Evolutionary conservation across 2,329 filamentous ascomycete genomes (phyloP).

Genomic region (Arthrobotrys megalospora): DNA sequence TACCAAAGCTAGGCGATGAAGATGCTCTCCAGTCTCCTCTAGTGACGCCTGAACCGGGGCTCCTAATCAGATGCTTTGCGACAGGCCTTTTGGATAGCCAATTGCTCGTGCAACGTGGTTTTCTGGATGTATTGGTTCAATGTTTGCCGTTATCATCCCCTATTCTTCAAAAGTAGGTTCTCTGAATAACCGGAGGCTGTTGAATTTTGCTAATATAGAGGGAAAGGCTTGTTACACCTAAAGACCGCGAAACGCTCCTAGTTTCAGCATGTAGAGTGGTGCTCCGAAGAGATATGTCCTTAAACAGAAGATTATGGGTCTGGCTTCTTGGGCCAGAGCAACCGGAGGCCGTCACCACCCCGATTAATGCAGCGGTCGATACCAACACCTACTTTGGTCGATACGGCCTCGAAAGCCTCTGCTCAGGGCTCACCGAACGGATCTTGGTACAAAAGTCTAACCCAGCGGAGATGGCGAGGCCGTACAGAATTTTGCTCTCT

Average conservation of each 20-base stretch:
- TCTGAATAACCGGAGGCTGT: neutral
- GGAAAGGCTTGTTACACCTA: conserved; percentile 69
- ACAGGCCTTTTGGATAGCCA: conserved; percentile 90
- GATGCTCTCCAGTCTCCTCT: conserved; percentile 74
- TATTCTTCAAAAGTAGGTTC: conserved; percentile 81
- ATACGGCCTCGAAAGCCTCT: conserved; percentile 81
- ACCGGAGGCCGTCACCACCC: conserved; percentile 65
- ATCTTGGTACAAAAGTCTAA: conserved; percentile 74
- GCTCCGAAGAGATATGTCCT: conserved; percentile 91
- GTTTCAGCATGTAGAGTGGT: conserved; percentile 89
- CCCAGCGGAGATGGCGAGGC: conserved; percentile 80
- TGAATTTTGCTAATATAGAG: conserved; percentile 1
- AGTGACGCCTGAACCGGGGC: conserved; percentile 88
- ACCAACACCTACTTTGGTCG: conserved; percentile 86
- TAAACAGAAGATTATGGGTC: conserved; percentile 94
- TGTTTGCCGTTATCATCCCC: conserved; percentile 87
- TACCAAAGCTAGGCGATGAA: conserved; percentile 77
- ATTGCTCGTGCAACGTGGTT: conserved; percentile 91
- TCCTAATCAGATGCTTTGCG: conserved; percentile 91
- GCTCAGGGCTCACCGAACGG: conserved; percentile 81
- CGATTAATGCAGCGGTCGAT: conserved; percentile 64
- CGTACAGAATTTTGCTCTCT: conserved; percentile 92
- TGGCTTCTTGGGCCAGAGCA: conserved; percentile 89
- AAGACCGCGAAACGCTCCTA: conserved; percentile 85
- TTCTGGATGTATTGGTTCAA: conserved; percentile 90